Evolutionary conservation across 2,329 filamentous ascomycete genomes (phyloP).

Genomic region (Pseudocercospora fijiensis): DNA sequence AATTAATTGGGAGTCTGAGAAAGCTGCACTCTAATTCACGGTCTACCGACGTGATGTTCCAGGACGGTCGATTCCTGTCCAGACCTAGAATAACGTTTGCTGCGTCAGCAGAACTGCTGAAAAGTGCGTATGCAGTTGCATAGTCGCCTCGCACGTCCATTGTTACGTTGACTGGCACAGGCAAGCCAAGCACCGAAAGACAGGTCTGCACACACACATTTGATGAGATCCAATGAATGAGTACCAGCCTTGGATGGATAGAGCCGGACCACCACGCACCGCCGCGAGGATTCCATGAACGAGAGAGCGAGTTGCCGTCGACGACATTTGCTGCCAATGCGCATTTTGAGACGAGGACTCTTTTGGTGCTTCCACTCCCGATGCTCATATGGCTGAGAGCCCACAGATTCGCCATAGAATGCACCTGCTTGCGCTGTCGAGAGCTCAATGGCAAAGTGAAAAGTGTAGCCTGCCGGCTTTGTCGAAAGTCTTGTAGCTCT

Average conservation of each 20-base stretch:
- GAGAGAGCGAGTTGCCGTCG: not conserved
- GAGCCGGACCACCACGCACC: conserved; percentile 10
- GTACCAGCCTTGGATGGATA: conserved; percentile 14
- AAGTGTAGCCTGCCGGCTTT: conserved; percentile 10
- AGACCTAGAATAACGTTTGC: conserved; percentile 2
- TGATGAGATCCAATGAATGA: conserved; percentile 14
- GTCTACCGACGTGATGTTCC: conserved; percentile 11
- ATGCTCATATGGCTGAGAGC: conserved; percentile 17
- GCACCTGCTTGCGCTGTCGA: conserved; percentile 16
- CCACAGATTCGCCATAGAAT: conserved; percentile 20
- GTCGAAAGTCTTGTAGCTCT: conserved; percentile 14
- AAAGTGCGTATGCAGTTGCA: conserved; percentile 13
- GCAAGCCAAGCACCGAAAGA: conserved; percentile 13
- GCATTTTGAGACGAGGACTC: conserved; percentile 16
- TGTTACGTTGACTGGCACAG: conserved; percentile 7
- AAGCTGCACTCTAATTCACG: conserved; percentile 14
- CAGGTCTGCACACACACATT: conserved; percentile 17
- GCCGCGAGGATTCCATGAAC: conserved; percentile 14
- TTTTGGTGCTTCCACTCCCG: conserved; percentile 1
- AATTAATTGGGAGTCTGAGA: conserved; percentile 8
- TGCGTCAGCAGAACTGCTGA: conserved; percentile 12
- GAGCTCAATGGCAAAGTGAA: conserved; percentile 9
- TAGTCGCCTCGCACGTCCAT: conserved; percentile 17
- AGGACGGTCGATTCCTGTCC: conserved; percentile 10
- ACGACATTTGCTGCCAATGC: conserved; percentile 5